Conservation (phyloP, 306 rosid species). For the peach (Prunus persica) region Prunus_persica_NCBIv2 NC_034016.1:18454001-18454500, state of each 20-base stretch:
- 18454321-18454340: constrained; percentile 35
- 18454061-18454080: constrained; percentile 27
- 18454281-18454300: constrained; percentile 30
- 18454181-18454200: constrained; percentile 20
- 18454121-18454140: constrained; percentile 25
- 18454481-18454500: constrained; percentile 33
- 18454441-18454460: constrained; percentile 49
- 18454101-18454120: constrained; percentile 2
- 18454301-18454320: constrained; percentile 9
- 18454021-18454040: constrained; percentile 38
- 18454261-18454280: constrained; percentile 46
- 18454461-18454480: constrained; percentile 44
- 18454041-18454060: constrained; percentile 31
- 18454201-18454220: constrained; percentile 22
- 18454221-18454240: constrained; percentile 26
- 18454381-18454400: constrained; percentile 27
- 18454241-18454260: constrained; percentile 33
- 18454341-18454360: constrained; percentile 41
- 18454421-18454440: constrained; percentile 41
- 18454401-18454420: constrained; percentile 30
- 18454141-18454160: constrained; percentile 21
- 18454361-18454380: constrained; percentile 48
- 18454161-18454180: constrained; percentile 25
- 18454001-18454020: constrained; percentile 40
- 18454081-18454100: constrained; percentile 37